phyloP scores from a whole-genome alignment of 257 asterid genomes.

The Rehmannia glutinosa region DNA sequence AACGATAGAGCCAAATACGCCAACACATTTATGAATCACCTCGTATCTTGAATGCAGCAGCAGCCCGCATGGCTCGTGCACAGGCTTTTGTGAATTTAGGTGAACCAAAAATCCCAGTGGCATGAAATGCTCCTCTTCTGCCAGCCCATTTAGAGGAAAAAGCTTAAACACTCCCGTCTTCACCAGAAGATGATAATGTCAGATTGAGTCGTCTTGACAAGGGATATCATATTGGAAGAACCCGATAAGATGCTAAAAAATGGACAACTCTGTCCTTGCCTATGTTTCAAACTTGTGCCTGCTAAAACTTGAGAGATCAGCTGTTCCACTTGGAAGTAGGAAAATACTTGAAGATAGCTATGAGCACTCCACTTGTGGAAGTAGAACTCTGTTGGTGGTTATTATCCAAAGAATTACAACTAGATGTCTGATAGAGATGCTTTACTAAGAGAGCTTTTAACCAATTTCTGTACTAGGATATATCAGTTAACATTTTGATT shows the following conservation, averaged over 20 bases:
- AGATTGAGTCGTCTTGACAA: not conserved
- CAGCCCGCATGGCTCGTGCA: slow-evolving; percentile 88
- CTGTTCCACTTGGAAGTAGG: too few relatives aligned
- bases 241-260: not conserved
- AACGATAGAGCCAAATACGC: slow-evolving; percentile 48
- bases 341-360: too few relatives aligned
- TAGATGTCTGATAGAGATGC: not conserved
- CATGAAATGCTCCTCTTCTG: slow-evolving; percentile 33
- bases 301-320: too few relatives aligned
- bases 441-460: not conserved
- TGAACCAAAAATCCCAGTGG: slow-evolving; percentile 89
- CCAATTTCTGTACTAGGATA: not conserved
- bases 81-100: slow-evolving; percentile 93
- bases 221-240: not conserved
- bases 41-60: slow-evolving; percentile 81
- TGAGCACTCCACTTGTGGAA: too few relatives aligned
- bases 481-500: too few relatives aligned
- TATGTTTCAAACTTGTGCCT: too few relatives aligned
- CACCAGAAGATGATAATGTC: not conserved
- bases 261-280: too few relatives aligned
- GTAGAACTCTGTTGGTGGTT: too few relatives aligned
- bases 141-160: not conserved
- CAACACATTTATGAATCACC: slow-evolving; percentile 49
- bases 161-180: not conserved
- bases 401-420: too few relatives aligned